These are phyloP conservation scores for Wickerhamiella lipophila DNA, from an alignment of 805 yeast genomes.

Conservation along the genomic window DNA sequence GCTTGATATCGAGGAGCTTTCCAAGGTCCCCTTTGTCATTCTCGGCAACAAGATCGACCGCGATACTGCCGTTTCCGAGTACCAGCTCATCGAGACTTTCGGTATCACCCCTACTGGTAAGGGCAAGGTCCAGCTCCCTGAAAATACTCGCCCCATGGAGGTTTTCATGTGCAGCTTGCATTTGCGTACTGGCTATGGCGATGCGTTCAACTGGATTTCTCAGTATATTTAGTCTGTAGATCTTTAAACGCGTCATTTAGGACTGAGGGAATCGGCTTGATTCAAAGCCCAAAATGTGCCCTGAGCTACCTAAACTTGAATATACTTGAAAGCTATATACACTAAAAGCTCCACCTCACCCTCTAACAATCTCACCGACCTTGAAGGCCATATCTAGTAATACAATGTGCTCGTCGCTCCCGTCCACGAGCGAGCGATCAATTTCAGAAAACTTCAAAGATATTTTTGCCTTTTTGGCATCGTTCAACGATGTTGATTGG, in stretches of 20 bases:
- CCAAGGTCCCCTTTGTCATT: slow-evolving; percentile 79
- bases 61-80: slow-evolving; percentile 87
- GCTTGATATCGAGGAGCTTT: slow-evolving; percentile 82
- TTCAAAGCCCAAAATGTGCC: no score
- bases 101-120: slow-evolving; percentile 89
- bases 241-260: no score
- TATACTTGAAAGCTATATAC: no score
- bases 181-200: slow-evolving; percentile 97
- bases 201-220: slow-evolving; percentile 96
- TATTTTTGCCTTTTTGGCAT: slow-evolving; percentile 20
- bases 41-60: slow-evolving; percentile 96
- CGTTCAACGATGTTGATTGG: slow-evolving; percentile 38
- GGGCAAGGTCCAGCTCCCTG: slow-evolving; percentile 54
- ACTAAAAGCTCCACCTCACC: no score
- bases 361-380: slow-evolving; percentile 1
- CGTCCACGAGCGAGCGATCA: slow-evolving; percentile 11
- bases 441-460: not conserved
- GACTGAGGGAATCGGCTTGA: no score
- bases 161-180: slow-evolving; percentile 96
- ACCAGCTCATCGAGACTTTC: slow-evolving; percentile 79
- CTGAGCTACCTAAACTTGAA: no score
- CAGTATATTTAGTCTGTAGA: slow-evolving; percentile 56
- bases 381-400: slow-evolving; percentile 7
- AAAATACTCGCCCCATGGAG: slow-evolving; percentile 80
- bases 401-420: slow-evolving; percentile 8